phyloP scores from a whole-genome alignment of 148 eudicot genomes.

The Dianthus caryophyllus region DNA sequence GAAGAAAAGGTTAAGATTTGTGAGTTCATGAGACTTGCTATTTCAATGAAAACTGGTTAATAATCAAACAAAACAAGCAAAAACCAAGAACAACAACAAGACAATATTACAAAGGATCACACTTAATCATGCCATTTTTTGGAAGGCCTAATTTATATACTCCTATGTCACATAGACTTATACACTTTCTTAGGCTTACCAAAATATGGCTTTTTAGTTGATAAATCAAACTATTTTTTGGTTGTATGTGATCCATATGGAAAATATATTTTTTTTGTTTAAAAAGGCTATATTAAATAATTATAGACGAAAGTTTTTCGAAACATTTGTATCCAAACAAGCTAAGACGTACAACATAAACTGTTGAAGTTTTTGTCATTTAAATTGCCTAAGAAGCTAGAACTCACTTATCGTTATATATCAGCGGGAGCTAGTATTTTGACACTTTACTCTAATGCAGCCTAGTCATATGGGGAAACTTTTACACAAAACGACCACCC shows the following conservation, averaged over 20 bases:
- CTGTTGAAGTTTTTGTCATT: too few relatives aligned
- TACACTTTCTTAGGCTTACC: slow-evolving; percentile 7
- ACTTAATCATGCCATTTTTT: slow-evolving; percentile 4
- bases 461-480: too few relatives aligned
- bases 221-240: neutral
- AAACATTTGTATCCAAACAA: neutral
- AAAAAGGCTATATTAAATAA: too few relatives aligned
- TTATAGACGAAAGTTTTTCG: too few relatives aligned
- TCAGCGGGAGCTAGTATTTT: too few relatives aligned
- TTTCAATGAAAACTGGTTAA: slow-evolving; percentile 4
- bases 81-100: slow-evolving; percentile 16
- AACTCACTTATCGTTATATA: too few relatives aligned
- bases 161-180: too few relatives aligned
- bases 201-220: neutral
- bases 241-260: neutral
- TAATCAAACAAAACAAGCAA: slow-evolving; percentile 18
- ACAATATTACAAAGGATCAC: slow-evolving; percentile 5
- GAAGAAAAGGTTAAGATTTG: slow-evolving; percentile 12
- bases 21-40: slow-evolving; percentile 12
- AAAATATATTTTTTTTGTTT: too few relatives aligned
- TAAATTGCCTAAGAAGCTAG: too few relatives aligned
- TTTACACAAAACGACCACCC: too few relatives aligned
- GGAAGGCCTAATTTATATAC: neutral
- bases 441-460: too few relatives aligned
- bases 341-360: too few relatives aligned